Evolutionary conservation across 495 filamentous ascomycete genomes (phyloP), one percentile per base, ranked within the genome.

Genomic region (Trichoderma orchidacearum): DNA sequence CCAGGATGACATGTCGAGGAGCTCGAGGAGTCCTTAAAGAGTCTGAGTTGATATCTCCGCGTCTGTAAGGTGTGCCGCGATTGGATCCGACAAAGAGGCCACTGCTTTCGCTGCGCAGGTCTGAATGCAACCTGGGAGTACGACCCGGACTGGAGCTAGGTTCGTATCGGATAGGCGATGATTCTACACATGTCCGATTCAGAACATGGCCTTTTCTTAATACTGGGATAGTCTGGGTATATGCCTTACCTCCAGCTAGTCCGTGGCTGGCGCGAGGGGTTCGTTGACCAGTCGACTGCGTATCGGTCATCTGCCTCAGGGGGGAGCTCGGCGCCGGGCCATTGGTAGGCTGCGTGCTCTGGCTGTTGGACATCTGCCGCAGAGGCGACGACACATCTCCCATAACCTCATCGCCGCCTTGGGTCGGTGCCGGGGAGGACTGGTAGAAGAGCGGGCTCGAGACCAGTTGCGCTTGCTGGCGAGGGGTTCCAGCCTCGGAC

Each of bases 111-210:
- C 86, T 92, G 54, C 76, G 78, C 53, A 85, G 72, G 64, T 86
- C 79, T 35, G 83, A 82, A 11, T 55, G 53, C 32, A 28, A 13
- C 30, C 21, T 29, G 61, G 81, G 81, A 55, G 79, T 80, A 58
- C 71, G 68, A 18, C 80, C 81, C 2, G 89, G 89, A 65, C 88
- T 93, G 30, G 90, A 93, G 65, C 87, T 94, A 50, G 90, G 80
- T 29, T 85, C 85, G 63, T 95, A 96, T 60, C 84, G 84, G 61
- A 96, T 89, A 1, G 90, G 90, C 7, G 90, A 96, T 0, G 90
- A 96, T 61, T 90, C 90, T 94, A 55, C 23, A 38, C 4, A 8
- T 32, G 36, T 1, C 38, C 23, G 23, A 28, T 13, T 34, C 56
- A 55, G 25, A 61, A 52, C 27, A 5, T 41, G 34, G 28, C 1